Conservation (phyloP, 1,139 yeast genomes). For the Arxiozyma telluris region DNA sequence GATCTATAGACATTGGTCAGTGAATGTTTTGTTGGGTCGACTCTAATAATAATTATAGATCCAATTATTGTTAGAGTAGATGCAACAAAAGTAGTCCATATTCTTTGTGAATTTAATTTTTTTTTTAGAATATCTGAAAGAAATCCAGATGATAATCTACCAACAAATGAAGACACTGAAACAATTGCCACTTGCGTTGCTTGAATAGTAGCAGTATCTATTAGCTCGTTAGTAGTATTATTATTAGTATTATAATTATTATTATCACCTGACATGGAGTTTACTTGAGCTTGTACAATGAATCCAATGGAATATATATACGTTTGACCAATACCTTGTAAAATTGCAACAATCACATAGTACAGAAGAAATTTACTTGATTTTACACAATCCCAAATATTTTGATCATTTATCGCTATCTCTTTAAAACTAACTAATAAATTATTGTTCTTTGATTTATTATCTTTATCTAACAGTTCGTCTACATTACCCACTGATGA, state of each 20-base stretch:
- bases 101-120: conserved; percentile 45
- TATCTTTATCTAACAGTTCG: not conserved
- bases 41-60: conserved; percentile 29
- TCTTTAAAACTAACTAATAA: not conserved
- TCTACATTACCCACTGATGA: not conserved
- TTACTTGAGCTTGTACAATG: conserved; percentile 47
- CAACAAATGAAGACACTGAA: conserved; percentile 58
- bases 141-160: conserved; percentile 62
- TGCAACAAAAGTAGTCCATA: conserved; percentile 58
- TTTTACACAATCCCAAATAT: conserved; percentile 11
- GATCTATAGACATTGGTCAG: conserved; percentile 36
- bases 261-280: conserved; percentile 26
- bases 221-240: no score
- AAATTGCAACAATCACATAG: conserved; percentile 47
- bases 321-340: conserved; percentile 72
- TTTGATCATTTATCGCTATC: not conserved
- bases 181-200: conserved; percentile 66
- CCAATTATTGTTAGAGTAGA: conserved; percentile 41
- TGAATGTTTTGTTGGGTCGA: not conserved
- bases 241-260: conserved; percentile 14
- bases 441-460: not conserved
- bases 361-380: conserved; percentile 37
- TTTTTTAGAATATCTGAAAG: conserved; percentile 52
- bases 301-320: conserved; percentile 70
- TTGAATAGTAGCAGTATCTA: conserved; percentile 39